Evolutionary conservation across 2,329 filamentous ascomycete genomes (phyloP), one percentile per base, ranked within the genome.

Genomic region (Colletotrichum sp.): DNA sequence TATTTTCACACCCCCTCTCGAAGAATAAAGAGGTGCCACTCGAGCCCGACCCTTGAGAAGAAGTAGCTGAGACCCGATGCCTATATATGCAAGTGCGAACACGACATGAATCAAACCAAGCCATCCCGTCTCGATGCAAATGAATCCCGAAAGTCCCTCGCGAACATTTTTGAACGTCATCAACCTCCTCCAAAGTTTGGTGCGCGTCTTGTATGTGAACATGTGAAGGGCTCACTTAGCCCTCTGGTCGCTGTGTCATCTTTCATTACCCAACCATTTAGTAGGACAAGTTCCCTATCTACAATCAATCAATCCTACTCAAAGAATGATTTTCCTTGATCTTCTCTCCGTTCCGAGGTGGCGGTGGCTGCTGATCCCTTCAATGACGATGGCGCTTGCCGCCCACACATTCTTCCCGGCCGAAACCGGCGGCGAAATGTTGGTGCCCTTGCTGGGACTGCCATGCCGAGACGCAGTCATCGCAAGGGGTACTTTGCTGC

Each of bases 401-500:
- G 36, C 67, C 52, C 18, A 76, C 26, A 21, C 39, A 62, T 34
- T 67, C 52, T n/a, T 66, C 39, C 71, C 39, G 44, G 24, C 65
- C 60, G 71, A 62, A 62, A n/a, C 63, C 26, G 28, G 71, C 28
- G 34, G 36, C 72, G 32, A 75, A 70, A 55, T 67, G 30, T 16
- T 65, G 30, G n/a, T 71, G 62, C 10, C 59, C 64, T 28, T 62
- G 68, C 36, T 64, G 65, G 18, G 16, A 28, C 34, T 67, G 59
- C 73, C 44, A 83, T 80, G 26, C 72, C 75, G 21, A 75, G 8
- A 82, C 78, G 78, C 91, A 92, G 28, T 83, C 78, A 70, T 90
- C 84, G 81, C 92, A 93, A 18, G 88, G 84, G 15, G 89, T 86
- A 6, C 83, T 84, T 80, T 93, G 91, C 34, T 88, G 87, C 87